Evolutionary conservation across 345 rosid species (phyloP).

Genomic region (Streptanthus diversifolius): DNA sequence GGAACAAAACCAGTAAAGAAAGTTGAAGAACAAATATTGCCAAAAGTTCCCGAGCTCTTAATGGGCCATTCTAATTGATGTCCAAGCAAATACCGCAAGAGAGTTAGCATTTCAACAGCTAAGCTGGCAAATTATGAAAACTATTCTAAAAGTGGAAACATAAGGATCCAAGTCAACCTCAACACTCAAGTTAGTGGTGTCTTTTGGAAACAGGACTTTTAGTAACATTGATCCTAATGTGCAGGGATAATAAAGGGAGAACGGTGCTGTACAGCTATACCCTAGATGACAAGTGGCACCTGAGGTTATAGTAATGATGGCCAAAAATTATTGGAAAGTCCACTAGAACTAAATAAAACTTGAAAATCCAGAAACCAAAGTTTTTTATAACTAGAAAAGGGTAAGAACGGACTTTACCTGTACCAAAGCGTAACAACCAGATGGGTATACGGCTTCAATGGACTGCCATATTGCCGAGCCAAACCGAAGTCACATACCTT

Average conservation of each 20-base stretch:
- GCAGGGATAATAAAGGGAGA: neutral
- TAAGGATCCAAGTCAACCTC: neutral
- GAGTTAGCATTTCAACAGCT: neutral
- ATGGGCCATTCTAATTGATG: neutral
- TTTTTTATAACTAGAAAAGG: neutral
- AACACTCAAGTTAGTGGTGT: neutral
- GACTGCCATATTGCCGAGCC: constrained; percentile 99
- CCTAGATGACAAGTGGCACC: neutral
- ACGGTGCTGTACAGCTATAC: constrained; percentile 4
- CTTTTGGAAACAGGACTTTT: neutral
- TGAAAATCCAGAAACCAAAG: neutral
- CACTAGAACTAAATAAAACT: neutral
- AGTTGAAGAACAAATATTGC: neutral
- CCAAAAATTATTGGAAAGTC: neutral
- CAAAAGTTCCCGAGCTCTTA: neutral
- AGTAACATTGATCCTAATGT: constrained; percentile 2
- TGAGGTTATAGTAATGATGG: constrained; percentile 1
- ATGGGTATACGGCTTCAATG: constrained; percentile 94
- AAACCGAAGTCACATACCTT: constrained; percentile 98
- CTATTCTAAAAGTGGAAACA: neutral
- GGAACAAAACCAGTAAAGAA: constrained; percentile 18
- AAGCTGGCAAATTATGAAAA: neutral
- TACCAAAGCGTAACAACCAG: constrained; percentile 99
- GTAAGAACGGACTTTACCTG: constrained; percentile 55
- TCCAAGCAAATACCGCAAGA: neutral